phyloP scores from a whole-genome alignment of 805 yeast genomes.

The Grigorovia yakushimaensis region DNA sequence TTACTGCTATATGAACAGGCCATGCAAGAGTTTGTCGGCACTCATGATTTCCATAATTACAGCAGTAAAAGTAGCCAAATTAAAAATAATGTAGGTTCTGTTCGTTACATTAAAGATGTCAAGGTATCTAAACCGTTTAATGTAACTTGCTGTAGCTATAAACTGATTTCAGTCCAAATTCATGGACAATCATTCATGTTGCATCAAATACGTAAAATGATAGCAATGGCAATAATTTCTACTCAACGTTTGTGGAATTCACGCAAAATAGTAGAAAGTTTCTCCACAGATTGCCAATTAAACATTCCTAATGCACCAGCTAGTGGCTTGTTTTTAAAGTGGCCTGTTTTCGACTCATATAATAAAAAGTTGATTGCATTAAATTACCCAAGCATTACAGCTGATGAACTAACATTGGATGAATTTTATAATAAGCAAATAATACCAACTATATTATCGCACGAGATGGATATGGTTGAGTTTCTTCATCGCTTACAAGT shows the following conservation, averaged over 20 bases:
- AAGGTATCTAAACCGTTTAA: conserved; percentile 73
- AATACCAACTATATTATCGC: conserved; percentile 47
- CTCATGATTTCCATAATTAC: conserved; percentile 80
- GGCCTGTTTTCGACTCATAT: conserved; percentile 73
- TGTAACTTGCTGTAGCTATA: conserved; percentile 23
- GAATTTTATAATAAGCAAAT: conserved; percentile 69
- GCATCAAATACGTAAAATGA: conserved; percentile 92
- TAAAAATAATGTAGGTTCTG: conserved; percentile 57
- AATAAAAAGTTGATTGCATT: conserved; percentile 52
- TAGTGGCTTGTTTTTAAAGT: conserved; percentile 69
- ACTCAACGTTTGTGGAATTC: conserved; percentile 70
- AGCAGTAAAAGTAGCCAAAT: conserved; percentile 54
- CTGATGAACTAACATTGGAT: conserved; percentile 49
- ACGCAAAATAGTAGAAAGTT: conserved; percentile 57
- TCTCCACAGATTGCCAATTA: conserved; percentile 41
- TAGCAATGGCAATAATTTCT: conserved; percentile 73
- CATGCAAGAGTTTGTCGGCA: conserved; percentile 66
- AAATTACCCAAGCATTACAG: conserved; percentile 46
- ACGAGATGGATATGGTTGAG: conserved; percentile 57
- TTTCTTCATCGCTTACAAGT: neutral
- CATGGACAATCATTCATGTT: conserved; percentile 95
- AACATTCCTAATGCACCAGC: conserved; percentile 88
- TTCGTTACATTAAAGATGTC: conserved; percentile 64
- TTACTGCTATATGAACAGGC: neutral
- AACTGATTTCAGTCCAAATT: conserved; percentile 82